Percentiles rank a stretch among this genome's conserved stretches.
Conservation (phyloP, 257 asterid genomes). For the Coffea eugenioides region DNA sequence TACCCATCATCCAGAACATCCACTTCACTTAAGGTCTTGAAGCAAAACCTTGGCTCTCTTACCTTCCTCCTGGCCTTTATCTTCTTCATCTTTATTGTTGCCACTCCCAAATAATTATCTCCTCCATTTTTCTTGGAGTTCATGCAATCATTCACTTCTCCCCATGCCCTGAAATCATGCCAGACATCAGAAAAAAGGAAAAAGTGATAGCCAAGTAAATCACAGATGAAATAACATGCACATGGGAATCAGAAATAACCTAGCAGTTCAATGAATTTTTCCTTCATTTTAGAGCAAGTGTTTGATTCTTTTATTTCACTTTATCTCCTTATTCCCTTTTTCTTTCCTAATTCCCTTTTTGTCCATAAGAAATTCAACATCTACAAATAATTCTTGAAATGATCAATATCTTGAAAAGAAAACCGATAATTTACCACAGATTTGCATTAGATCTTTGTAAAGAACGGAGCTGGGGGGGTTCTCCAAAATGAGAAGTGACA, state of each 20-base stretch:
- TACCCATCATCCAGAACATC: constrained; percentile 97
- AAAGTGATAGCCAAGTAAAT: background rate
- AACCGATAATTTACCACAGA: constrained; percentile 42
- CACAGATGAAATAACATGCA: background rate
- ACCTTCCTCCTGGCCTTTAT: constrained; percentile 64
- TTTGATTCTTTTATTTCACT: background rate
- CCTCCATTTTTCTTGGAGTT: constrained; percentile 46
- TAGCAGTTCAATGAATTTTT: background rate
- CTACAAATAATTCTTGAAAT: background rate
- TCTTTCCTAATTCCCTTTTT: background rate
- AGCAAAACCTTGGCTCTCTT: constrained; percentile 94
- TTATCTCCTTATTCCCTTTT: background rate
- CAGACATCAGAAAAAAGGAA: background rate
- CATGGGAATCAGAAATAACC: background rate
- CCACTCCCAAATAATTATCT: constrained; percentile 47
- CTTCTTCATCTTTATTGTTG: constrained; percentile 79
- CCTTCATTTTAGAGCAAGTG: background rate
- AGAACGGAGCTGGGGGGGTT: constrained; percentile 50
- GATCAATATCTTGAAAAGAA: background rate
- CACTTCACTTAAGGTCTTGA: constrained; percentile 92
- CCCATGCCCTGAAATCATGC: constrained; percentile 58
- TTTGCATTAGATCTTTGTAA: constrained; percentile 55
- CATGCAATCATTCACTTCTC: constrained; percentile 56
- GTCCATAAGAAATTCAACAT: background rate
- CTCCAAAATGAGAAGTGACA: constrained; percentile 36